Percentiles rank a stretch among this genome's conserved stretches.
Conservation (phyloP, 345 rosid species). For the Eucalyptus cloeziana region DNA sequence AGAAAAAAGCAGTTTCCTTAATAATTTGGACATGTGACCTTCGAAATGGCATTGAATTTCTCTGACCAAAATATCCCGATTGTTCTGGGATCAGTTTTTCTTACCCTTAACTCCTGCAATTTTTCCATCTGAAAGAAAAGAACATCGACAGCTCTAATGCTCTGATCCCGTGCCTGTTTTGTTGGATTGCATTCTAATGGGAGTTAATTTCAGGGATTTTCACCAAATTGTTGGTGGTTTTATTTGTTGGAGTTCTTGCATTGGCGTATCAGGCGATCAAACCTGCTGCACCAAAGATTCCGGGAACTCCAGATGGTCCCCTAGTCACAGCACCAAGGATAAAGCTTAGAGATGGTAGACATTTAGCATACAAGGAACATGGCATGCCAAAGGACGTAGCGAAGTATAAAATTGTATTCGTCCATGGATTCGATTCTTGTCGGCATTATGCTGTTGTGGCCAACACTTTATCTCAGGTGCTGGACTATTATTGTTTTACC, state of each 20-base stretch:
- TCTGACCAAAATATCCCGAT: not conserved
- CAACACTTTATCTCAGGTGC: not conserved
- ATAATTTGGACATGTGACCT: not conserved
- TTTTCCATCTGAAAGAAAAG: not conserved
- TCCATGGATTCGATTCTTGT: slow-evolving; percentile 39
- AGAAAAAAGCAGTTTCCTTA: not conserved
- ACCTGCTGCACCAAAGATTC: slow-evolving; percentile 32
- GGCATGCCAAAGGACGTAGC: slow-evolving; percentile 39
- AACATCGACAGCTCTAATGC: not conserved
- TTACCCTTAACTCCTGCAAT: not conserved
- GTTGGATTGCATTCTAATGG: not conserved
- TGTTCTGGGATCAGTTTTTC: not conserved
- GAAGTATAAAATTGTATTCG: slow-evolving; percentile 21
- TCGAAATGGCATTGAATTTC: not conserved
- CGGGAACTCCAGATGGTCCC: slow-evolving; percentile 39
- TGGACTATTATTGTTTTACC: not conserved
- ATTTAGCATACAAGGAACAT: slow-evolving; percentile 40
- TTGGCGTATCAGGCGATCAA: slow-evolving; percentile 32
- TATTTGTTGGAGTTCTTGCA: slow-evolving; percentile 19
- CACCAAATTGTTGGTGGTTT: slow-evolving; percentile 12
- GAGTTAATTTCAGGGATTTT: slow-evolving; percentile 16
- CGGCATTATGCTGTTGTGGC: slow-evolving; percentile 15
- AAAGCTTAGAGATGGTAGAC: slow-evolving; percentile 51
- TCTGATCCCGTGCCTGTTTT: not conserved
- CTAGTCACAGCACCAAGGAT: slow-evolving; percentile 39